Conservation (phyloP, 2,329 filamentous ascomycete species). For the Sporothrix pseudoabietina region DNA sequence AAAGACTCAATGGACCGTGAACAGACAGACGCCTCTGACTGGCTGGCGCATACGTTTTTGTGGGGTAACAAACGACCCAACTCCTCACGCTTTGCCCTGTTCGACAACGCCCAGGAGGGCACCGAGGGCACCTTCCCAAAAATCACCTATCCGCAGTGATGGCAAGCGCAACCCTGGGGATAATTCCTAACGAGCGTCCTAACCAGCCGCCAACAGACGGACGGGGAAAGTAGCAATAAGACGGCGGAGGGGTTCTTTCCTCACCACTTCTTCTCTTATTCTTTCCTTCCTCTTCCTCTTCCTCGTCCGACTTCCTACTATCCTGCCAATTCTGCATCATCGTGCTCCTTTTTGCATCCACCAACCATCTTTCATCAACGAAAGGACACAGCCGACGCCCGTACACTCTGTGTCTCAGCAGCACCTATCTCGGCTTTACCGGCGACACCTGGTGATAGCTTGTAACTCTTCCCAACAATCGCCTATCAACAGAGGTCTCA, state of each 20-base stretch:
- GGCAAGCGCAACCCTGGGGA: slow-evolving; percentile 7
- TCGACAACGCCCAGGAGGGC: slow-evolving; percentile 6
- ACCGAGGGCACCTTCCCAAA: neutral
- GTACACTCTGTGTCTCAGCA: neutral
- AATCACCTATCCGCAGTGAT: slow-evolving; percentile 13
- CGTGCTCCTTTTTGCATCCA: neutral
- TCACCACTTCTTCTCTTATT: slow-evolving; percentile 1
- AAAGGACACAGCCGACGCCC: neutral
- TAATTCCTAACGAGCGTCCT: neutral
- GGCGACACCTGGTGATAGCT: slow-evolving; percentile 7
- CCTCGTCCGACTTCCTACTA: neutral
- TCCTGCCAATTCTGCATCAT: neutral
- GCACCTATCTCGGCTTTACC: slow-evolving; percentile 17
- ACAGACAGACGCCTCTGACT: slow-evolving; percentile 1
- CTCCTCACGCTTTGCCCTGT: slow-evolving; percentile 29
- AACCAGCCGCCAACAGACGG: slow-evolving; percentile 16
- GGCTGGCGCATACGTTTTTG: slow-evolving; percentile 12
- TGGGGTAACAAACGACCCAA: neutral
- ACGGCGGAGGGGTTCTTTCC: slow-evolving; percentile 19
- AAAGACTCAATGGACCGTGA: neutral
- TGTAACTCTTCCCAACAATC: neutral
- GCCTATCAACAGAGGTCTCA: slow-evolving; percentile 16
- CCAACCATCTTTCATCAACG: neutral
- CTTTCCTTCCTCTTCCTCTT: neutral
- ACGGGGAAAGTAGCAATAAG: neutral